These are phyloP conservation scores for Lasiodiplodia citricola DNA, from an alignment of 2,329 filamentous ascomycete genomes.

Conservation along the genomic window DNA sequence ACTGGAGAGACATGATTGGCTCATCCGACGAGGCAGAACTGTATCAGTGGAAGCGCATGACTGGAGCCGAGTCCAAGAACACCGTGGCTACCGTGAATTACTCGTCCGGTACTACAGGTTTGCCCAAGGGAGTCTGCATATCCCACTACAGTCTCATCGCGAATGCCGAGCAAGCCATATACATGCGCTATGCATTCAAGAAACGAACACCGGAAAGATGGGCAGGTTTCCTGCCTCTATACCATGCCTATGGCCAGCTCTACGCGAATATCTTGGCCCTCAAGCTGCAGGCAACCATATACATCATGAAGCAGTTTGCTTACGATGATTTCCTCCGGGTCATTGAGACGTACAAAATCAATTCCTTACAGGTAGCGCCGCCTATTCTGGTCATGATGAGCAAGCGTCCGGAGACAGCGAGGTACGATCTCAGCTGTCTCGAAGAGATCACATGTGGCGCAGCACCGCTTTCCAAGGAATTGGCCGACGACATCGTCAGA, in stretches of 20 bases:
- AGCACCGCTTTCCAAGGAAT: conserved; percentile 62
- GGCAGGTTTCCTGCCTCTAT: conserved; percentile 72
- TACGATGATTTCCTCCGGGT: conserved; percentile 73
- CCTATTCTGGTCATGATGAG: conserved; percentile 75
- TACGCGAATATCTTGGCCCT: conserved; percentile 67
- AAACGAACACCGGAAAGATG: conserved; percentile 49
- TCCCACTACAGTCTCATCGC: conserved; percentile 77
- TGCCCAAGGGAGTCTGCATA: conserved; percentile 84
- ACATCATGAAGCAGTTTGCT: conserved; percentile 80
- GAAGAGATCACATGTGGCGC: conserved; percentile 67
- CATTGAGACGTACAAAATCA: conserved; percentile 72
- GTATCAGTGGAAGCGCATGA: conserved; percentile 68
- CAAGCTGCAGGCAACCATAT: conserved; percentile 66
- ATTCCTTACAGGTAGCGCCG: conserved; percentile 70
- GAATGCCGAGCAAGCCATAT: conserved; percentile 68
- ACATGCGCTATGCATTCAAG: conserved; percentile 52
- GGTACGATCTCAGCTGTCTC: conserved; percentile 72
- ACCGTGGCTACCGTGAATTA: conserved; percentile 76
- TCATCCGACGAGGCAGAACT: conserved; percentile 57
- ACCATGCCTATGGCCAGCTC: conserved; percentile 65
- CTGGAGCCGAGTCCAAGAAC: conserved; percentile 54
- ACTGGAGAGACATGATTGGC: conserved; percentile 68
- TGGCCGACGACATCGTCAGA: conserved; percentile 59
- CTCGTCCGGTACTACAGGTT: conserved; percentile 77
- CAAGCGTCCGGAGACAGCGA: conserved; percentile 69